Conservation (phyloP, 2,329 filamentous ascomycete genomes). For the Triangularia verruculosa region DNA sequence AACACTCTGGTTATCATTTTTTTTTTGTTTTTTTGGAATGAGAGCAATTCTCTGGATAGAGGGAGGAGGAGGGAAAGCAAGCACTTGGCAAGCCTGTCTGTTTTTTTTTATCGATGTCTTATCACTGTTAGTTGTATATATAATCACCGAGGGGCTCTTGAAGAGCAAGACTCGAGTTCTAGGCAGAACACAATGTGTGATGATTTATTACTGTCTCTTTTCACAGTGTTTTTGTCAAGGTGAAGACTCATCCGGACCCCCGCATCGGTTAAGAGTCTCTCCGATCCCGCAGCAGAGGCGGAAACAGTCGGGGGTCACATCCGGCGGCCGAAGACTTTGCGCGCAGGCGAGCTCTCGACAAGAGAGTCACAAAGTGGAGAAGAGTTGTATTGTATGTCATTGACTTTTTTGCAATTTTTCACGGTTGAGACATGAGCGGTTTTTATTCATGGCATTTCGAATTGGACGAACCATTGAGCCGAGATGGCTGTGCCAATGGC, state of each 20-base stretch:
- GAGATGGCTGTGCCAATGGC: not conserved
- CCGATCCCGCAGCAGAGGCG: not conserved
- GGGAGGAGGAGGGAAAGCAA: not conserved
- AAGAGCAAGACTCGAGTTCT: not conserved
- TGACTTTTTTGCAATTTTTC: not conserved
- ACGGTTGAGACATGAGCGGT: not conserved
- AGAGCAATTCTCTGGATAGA: not conserved
- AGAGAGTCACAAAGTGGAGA: not conserved
- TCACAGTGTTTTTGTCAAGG: too few relatives aligned
- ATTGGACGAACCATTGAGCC: not conserved
- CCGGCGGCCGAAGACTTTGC: not conserved
- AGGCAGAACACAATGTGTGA: not conserved
- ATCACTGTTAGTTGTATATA: not conserved
- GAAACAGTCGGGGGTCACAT: not conserved
- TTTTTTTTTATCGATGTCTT: not conserved
- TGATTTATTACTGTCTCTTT: too few relatives aligned
- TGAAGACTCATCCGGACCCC: not conserved
- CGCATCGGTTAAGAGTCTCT: not conserved
- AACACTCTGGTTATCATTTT: not conserved
- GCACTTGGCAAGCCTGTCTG: not conserved
- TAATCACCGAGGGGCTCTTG: not conserved
- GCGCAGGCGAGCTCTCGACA: not conserved
- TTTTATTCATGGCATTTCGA: not conserved
- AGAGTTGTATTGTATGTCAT: constrained; percentile 9
- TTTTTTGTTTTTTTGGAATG: not conserved